Conservation (phyloP, 2,329 filamentous ascomycete species). For the Aspergillus fijiensis region DNA sequence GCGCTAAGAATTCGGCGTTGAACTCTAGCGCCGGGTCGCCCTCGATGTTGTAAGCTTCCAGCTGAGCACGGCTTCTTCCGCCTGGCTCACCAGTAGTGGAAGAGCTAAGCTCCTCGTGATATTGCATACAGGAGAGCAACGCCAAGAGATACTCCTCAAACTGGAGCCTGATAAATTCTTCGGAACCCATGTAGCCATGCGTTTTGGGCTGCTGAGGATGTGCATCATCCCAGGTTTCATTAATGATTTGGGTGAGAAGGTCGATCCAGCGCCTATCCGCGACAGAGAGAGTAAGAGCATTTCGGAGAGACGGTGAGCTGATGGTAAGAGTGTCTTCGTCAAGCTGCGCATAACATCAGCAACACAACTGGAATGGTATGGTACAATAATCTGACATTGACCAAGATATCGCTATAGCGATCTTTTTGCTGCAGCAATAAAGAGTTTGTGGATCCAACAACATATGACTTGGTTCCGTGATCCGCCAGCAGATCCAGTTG, state of each 20-base stretch:
- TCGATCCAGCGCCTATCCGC: constrained; percentile 96
- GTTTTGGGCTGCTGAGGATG: constrained; percentile 90
- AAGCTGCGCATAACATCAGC: constrained; percentile 49
- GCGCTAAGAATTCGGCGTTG: constrained; percentile 77
- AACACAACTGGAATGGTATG: background rate
- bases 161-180: constrained; percentile 94
- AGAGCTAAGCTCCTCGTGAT: constrained; percentile 66
- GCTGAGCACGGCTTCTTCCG: constrained; percentile 47
- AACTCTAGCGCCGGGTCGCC: constrained; percentile 86
- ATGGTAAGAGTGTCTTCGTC: constrained; percentile 86
- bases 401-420: constrained; percentile 91
- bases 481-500: constrained; percentile 93
- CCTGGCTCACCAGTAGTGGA: constrained; percentile 48
- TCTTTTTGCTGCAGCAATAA: constrained; percentile 91
- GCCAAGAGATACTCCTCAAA: constrained; percentile 96
- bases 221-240: constrained; percentile 93
- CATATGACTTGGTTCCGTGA: constrained; percentile 91
- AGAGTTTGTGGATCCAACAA: constrained; percentile 95
- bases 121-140: constrained; percentile 84
- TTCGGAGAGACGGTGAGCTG: constrained; percentile 73
- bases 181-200: constrained; percentile 89
- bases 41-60: constrained; percentile 63
- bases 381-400: constrained; percentile 60
- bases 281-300: constrained; percentile 73
- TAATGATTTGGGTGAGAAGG: constrained; percentile 86